A percentile compares a stretch with the other conserved stretches of the same genome.
Evolutionary conservation across 2,329 filamentous ascomycete genomes (phyloP).

Genomic region (Trichoderma endophyticum): DNA sequence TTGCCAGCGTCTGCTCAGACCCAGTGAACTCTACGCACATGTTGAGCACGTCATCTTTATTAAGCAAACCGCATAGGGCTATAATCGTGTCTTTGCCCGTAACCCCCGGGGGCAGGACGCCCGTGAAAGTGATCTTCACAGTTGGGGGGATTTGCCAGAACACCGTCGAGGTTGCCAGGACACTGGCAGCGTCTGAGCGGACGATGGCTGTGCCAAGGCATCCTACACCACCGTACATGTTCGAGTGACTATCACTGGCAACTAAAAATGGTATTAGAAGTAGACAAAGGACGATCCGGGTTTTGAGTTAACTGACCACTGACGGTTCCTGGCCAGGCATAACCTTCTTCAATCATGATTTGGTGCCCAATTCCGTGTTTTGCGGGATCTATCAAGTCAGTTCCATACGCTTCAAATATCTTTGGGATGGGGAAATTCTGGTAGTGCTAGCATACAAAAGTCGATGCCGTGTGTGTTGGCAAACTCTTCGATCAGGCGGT

Average conservation of each 20-base stretch:
- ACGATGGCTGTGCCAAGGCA: constrained; percentile 79
- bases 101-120: constrained; percentile 72
- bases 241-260: constrained; percentile 73
- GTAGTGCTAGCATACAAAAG: constrained; percentile 48
- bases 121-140: constrained; percentile 74
- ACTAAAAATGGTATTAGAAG: constrained; percentile 44
- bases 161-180: constrained; percentile 78
- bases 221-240: constrained; percentile 78
- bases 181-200: constrained; percentile 78
- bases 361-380: constrained; percentile 86
- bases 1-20: constrained; percentile 70
- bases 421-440: background rate
- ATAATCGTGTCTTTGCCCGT: constrained; percentile 94
- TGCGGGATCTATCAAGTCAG: constrained; percentile 49
- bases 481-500: constrained; percentile 76
- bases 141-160: constrained; percentile 91
- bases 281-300: background rate
- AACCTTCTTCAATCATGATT: constrained; percentile 77
- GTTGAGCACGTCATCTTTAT: constrained; percentile 75
- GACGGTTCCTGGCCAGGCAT: constrained; percentile 81
- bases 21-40: constrained; percentile 87
- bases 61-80: constrained; percentile 81
- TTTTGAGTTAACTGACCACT: constrained; percentile 24
- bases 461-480: constrained; percentile 72
- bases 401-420: background rate